Evolutionary conservation across 192 early-diverging fungal species (phyloP), one percentile per base, ranked within the genome.

Genomic region (Backusella luteola): DNA sequence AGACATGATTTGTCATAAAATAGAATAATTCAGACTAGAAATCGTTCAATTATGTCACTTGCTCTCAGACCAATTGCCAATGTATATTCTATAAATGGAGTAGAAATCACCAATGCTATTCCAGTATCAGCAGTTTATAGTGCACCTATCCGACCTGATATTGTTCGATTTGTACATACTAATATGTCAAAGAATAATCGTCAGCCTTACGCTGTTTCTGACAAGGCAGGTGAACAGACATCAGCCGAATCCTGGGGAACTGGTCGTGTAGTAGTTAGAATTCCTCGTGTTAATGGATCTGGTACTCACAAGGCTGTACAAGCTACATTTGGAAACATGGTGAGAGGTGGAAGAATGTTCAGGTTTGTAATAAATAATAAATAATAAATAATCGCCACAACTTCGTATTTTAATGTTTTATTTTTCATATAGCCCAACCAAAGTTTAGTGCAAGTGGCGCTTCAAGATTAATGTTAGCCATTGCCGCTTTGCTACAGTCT

Each of bases 321-420:
- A 80, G 96, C 95, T 79, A 97, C 97, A 83, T 99, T 98, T 90
- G 97, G 98, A 84, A 99, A 99, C 93, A 98, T 98, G 98, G 97
- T 95, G 87, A 95, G 97, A 87, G 95, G 95, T 80, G 97, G 98
- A 87, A 93, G 96, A 77, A 99, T 99, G 98, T 99, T 98, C 83
- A 96, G 21, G 56, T 59, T 59, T 8, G 56, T 59, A 19, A 49
- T 4, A 49, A 49, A 49, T 59, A 19, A 49, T 4, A 49, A 49
- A 49, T 59, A 59, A 97, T 75, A 96, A 96, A 59, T 97, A 94
- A 90, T 97, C 97, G 41, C 6, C 23, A 73, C 34, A 41, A 69
- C 11, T 23, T 69, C 17, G n/a, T 35, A 49, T 49, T 4, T 49
- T 49, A 49, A 49, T 49, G 6, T 19, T 49, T 49, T 49, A 49